phyloP scores from a whole-genome alignment of 2,329 filamentous ascomycete species.

The Colletotrichum lini region DNA sequence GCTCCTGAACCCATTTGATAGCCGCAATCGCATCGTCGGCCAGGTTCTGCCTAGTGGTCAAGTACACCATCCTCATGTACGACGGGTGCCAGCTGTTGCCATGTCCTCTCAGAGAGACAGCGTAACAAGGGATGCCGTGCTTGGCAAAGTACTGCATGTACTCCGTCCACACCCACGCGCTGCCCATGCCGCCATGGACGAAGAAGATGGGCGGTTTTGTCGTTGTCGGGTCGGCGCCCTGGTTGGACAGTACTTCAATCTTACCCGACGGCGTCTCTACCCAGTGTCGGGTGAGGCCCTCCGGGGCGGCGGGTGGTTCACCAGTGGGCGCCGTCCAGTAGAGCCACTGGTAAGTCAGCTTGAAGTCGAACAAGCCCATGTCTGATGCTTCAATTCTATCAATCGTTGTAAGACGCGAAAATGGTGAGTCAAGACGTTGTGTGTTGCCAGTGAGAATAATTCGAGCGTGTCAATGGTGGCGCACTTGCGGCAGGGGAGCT shows the following conservation, averaged over 20 bases:
- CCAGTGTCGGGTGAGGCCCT: slow-evolving; percentile 59
- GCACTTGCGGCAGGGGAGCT: slow-evolving; percentile 11
- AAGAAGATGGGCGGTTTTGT: slow-evolving; percentile 62
- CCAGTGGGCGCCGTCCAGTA: slow-evolving; percentile 48
- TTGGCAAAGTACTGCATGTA: slow-evolving; percentile 65
- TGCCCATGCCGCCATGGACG: slow-evolving; percentile 68
- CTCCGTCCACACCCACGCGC: slow-evolving; percentile 66
- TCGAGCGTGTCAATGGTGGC: background rate
- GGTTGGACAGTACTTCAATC: slow-evolving; percentile 65
- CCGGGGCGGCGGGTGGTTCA: slow-evolving; percentile 51
- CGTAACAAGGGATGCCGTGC: slow-evolving; percentile 64
- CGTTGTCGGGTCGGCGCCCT: slow-evolving; percentile 45
- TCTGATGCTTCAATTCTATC: background rate
- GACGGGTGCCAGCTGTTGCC: slow-evolving; percentile 66
- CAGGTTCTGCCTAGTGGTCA: slow-evolving; percentile 58
- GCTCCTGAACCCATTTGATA: slow-evolving; percentile 55
- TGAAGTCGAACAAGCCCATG: slow-evolving; percentile 46
- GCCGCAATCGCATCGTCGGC: slow-evolving; percentile 61
- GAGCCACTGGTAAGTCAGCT: slow-evolving; percentile 52
- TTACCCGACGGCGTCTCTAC: slow-evolving; percentile 60
- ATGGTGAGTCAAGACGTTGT: background rate
- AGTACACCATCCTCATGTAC: slow-evolving; percentile 64
- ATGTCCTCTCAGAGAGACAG: slow-evolving; percentile 67
- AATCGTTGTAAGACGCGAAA: background rate
- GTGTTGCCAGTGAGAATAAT: too few species aligned